Evolutionary conservation across 768 basidiomycete genomes (phyloP).

Genomic region (Collybia mongolica): DNA sequence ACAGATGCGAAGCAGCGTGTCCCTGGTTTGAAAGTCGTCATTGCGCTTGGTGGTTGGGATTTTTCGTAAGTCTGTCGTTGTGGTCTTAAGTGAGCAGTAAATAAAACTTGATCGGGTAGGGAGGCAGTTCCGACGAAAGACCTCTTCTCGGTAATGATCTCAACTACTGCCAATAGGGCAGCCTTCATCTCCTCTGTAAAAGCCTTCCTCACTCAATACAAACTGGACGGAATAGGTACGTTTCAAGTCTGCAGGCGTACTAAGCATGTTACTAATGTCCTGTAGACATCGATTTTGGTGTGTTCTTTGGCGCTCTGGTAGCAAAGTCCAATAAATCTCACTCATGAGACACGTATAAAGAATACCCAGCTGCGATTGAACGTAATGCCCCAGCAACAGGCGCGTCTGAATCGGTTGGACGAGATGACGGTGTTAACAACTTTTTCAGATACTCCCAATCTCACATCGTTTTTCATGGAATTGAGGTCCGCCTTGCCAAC

Average conservation of each 20-base stretch:
- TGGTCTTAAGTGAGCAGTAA: constrained; percentile 15
- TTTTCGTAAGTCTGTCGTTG: constrained; percentile 18
- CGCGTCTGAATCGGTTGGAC: constrained; percentile 6
- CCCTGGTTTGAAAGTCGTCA: constrained; percentile 13
- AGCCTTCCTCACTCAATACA: constrained; percentile 8
- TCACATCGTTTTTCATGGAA: too few relatives aligned
- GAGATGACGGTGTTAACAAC: too few relatives aligned
- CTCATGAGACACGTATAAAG: background rate
- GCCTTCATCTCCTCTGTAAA: constrained; percentile 18
- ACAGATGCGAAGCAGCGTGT: constrained; percentile 7
- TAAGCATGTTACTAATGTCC: background rate
- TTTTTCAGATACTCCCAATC: too few relatives aligned
- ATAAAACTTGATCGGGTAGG: constrained; percentile 7
- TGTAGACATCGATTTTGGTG: constrained; percentile 20
- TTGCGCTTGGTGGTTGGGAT: constrained; percentile 19
- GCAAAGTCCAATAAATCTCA: too few relatives aligned
- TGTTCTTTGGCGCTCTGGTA: too few relatives aligned
- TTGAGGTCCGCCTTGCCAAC: too few relatives aligned
- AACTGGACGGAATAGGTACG: constrained; percentile 17
- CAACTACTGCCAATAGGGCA: constrained; percentile 6
- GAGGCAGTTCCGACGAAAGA: constrained; percentile 7
- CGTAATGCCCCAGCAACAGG: constrained; percentile 10
- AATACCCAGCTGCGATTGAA: constrained; percentile 17
- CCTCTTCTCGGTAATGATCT: constrained; percentile 16
- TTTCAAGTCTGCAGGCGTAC: too few relatives aligned